Conservation (phyloP, 768 basidiomycete species). For the Astraeus odoratus region DNA sequence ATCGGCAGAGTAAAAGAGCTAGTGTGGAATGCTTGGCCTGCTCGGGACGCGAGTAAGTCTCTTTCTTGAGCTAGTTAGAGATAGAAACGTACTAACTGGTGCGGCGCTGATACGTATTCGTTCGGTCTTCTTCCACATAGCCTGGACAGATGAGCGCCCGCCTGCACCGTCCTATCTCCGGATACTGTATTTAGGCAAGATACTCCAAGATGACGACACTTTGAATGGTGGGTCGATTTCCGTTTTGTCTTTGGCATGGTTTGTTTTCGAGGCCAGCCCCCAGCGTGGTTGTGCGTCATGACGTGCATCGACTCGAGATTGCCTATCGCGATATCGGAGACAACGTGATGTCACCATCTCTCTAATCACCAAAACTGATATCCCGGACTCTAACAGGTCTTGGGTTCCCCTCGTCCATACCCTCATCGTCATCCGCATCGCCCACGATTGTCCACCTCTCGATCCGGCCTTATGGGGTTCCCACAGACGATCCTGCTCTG, state of each 20-base stretch:
- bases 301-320: no score
- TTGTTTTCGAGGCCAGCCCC: no score
- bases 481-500: constrained; percentile 40
- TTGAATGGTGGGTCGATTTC: constrained; percentile 46
- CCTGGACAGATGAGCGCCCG: constrained; percentile 76
- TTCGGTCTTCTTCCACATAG: constrained; percentile 28
- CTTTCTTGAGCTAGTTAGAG: neutral
- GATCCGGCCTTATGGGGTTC: constrained; percentile 51
- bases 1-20: constrained; percentile 78
- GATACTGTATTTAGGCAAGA: constrained; percentile 69
- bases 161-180: constrained; percentile 73
- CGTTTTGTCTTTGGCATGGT: neutral
- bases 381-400: constrained; percentile 12
- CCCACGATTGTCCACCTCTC: constrained; percentile 74
- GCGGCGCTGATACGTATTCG: constrained; percentile 6
- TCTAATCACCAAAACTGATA: constrained; percentile 12
- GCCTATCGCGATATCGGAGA: no score
- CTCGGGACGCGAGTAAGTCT: constrained; percentile 40
- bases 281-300: no score
- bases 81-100: neutral
- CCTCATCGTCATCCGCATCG: constrained; percentile 23
- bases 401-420: constrained; percentile 24
- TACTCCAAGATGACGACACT: constrained; percentile 81
- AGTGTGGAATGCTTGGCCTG: constrained; percentile 77
- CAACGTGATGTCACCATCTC: constrained; percentile 19